Percentiles rank a stretch among this genome's conserved stretches.
Evolutionary conservation across 1,284 basidiomycete genomes (phyloP).

Genomic region (Cystobasidium sp.): DNA sequence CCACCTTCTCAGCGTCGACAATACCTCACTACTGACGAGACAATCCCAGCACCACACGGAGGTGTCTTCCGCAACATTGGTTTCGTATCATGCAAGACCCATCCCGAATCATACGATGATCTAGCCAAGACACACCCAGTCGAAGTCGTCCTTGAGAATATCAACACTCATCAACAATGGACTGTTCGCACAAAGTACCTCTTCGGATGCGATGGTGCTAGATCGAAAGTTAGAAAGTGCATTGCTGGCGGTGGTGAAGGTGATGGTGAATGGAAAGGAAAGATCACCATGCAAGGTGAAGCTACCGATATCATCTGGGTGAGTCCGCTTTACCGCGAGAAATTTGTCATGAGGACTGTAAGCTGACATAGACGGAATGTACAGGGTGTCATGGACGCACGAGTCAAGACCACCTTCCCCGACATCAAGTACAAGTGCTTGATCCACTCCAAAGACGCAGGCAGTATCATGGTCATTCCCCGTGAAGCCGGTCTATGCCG

Average conservation of each 20-base stretch:
- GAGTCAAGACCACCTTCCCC: conserved; percentile 51
- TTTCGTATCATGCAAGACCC: conserved; percentile 51
- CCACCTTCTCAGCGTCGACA: conserved; percentile 36
- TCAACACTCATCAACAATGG: conserved; percentile 43
- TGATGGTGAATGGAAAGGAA: conserved; percentile 53
- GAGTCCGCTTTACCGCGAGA: conserved; percentile 45
- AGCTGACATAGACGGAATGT: background rate
- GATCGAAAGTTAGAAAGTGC: conserved; percentile 55
- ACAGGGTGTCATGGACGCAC: conserved; percentile 48
- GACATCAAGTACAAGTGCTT: conserved; percentile 52
- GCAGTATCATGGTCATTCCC: conserved; percentile 56
- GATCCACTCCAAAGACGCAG: conserved; percentile 53
- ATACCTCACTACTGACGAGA: conserved; percentile 37
- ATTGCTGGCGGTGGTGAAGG: conserved; percentile 52
- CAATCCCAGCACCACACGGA: conserved; percentile 49
- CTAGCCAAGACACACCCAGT: conserved; percentile 44
- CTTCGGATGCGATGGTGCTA: conserved; percentile 58
- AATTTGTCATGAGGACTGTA: background rate
- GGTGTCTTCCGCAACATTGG: conserved; percentile 51
- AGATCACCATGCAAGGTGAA: conserved; percentile 56
- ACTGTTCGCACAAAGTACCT: conserved; percentile 58
- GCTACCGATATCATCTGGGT: conserved; percentile 57
- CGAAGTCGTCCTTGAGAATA: conserved; percentile 43
- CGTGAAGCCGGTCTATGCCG: conserved; percentile 53
- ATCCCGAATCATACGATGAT: conserved; percentile 36